Conservation (phyloP, 169 alveolate genomes). For the Plasmodium yoelii region DNA sequence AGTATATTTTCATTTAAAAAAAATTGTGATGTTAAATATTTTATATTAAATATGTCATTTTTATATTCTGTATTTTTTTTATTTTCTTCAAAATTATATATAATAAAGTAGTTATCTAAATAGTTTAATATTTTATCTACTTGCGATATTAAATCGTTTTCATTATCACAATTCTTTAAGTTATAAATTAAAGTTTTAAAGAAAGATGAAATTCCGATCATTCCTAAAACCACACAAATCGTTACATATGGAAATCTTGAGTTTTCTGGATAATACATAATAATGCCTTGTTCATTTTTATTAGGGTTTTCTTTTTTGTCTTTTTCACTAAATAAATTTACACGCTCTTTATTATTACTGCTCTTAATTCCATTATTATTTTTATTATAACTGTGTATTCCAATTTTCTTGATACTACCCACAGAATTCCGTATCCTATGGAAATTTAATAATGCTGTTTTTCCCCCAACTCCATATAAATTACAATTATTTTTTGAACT, state of each 20-base stretch:
- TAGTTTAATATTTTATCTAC: slow-evolving; percentile 41
- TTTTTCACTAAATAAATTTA: slow-evolving; percentile 10
- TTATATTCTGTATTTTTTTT: not conserved
- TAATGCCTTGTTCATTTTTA: not conserved
- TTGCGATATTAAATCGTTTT: slow-evolving; percentile 5
- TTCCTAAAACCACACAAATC: slow-evolving; percentile 33
- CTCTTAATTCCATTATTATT: not conserved
- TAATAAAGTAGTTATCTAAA: slow-evolving; percentile 63
- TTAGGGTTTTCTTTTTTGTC: slow-evolving; percentile 1
- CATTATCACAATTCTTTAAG: slow-evolving; percentile 49
- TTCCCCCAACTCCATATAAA: not conserved
- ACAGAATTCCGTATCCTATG: too few relatives aligned
- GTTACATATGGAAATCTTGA: slow-evolving; percentile 42
- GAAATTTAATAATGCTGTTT: too few relatives aligned
- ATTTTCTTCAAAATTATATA: slow-evolving; percentile 15
- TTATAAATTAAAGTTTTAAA: slow-evolving; percentile 47
- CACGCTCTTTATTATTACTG: slow-evolving; percentile 11
- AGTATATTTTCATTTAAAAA: slow-evolving; percentile 47
- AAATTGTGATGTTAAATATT: slow-evolving; percentile 62
- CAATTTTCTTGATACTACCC: not conserved
- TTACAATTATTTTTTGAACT: not conserved
- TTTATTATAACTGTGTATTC: not conserved
- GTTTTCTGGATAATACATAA: slow-evolving; percentile 45
- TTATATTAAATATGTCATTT: slow-evolving; percentile 16
- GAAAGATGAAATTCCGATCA: slow-evolving; percentile 65